Evolutionary conservation across 75 land plant genomes (phyloP).

Genomic region (Picea sitchensis): DNA sequence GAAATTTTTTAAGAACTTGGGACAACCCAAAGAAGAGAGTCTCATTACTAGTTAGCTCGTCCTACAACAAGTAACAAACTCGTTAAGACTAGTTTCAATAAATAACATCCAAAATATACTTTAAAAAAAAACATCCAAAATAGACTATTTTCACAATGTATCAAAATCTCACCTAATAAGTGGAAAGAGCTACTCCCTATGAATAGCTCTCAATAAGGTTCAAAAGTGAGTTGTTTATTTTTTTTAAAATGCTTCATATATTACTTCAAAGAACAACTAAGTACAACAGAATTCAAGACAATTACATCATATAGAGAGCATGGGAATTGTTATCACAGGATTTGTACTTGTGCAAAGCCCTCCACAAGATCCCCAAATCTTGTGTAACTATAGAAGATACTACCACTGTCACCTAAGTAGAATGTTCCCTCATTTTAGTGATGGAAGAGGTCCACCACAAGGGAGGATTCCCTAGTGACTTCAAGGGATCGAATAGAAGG

Average conservation of each 20-base stretch:
- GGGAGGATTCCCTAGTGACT: too few relatives aligned
- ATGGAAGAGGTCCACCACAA: too few relatives aligned
- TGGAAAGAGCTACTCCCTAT: neutral
- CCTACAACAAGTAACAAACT: slow-evolving; percentile 34
- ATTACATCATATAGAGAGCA: too few relatives aligned
- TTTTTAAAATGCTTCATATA: neutral
- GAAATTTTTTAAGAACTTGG: slow-evolving; percentile 88
- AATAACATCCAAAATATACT: neutral
- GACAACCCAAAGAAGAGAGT: slow-evolving; percentile 86
- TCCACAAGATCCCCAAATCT: too few relatives aligned
- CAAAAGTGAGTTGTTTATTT: neutral
- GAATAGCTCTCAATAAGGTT: neutral
- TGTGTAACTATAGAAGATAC: too few relatives aligned
- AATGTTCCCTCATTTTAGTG: too few relatives aligned
- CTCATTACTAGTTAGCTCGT: slow-evolving; percentile 88
- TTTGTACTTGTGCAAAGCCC: too few relatives aligned
- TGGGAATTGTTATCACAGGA: too few relatives aligned
- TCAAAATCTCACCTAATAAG: neutral
- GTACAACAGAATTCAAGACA: too few relatives aligned
- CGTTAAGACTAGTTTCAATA: slow-evolving; percentile 2
- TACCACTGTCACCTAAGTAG: too few relatives aligned
- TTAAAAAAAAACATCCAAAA: neutral
- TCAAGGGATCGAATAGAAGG: too few relatives aligned
- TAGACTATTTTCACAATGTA: neutral
- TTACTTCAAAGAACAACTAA: too few relatives aligned